These are phyloP conservation scores for Clonostachys chloroleuca DNA, from an alignment of 2,329 filamentous ascomycete species.

Conservation along the genomic window DNA sequence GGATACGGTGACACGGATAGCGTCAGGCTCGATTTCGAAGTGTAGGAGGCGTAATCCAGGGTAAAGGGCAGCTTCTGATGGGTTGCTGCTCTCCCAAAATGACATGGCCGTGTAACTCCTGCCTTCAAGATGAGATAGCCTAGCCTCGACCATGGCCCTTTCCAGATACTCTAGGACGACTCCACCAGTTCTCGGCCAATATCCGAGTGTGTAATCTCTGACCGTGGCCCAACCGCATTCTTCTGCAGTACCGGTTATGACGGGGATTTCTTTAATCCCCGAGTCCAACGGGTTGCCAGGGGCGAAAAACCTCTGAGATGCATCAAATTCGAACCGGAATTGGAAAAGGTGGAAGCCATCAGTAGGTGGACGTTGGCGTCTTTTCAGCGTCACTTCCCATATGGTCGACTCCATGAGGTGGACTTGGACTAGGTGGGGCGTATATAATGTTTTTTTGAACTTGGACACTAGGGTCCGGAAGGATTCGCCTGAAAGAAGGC, in stretches of 20 bases:
- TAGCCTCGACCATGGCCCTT: slow-evolving; percentile 21
- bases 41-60: slow-evolving; percentile 24
- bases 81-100: slow-evolving; percentile 25
- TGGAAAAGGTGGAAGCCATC: slow-evolving; percentile 28
- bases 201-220: slow-evolving; percentile 19
- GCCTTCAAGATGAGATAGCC: slow-evolving; percentile 11
- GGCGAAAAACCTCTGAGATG: slow-evolving; percentile 8
- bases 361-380: slow-evolving; percentile 17
- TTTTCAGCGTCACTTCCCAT: slow-evolving; percentile 25
- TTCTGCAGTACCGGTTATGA: slow-evolving; percentile 24
- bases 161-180: slow-evolving; percentile 21
- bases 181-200: slow-evolving; percentile 24
- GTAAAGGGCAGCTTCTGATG: slow-evolving; percentile 11
- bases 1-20: slow-evolving; percentile 22
- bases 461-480: slow-evolving; percentile 18
- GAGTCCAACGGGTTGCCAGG: slow-evolving; percentile 13
- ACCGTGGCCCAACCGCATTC: slow-evolving; percentile 24
- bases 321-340: slow-evolving; percentile 26
- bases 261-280: slow-evolving; percentile 19
- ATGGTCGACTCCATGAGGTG: slow-evolving; percentile 29
- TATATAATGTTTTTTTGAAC: slow-evolving; percentile 20
- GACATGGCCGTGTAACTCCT: slow-evolving; percentile 22
- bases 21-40: slow-evolving; percentile 23
- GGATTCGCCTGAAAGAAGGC: slow-evolving; percentile 11
- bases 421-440: slow-evolving; percentile 27